Evolutionary conservation across 1,139 yeast genomes (phyloP).

Genomic region (Martiniozyma asiatica): DNA sequence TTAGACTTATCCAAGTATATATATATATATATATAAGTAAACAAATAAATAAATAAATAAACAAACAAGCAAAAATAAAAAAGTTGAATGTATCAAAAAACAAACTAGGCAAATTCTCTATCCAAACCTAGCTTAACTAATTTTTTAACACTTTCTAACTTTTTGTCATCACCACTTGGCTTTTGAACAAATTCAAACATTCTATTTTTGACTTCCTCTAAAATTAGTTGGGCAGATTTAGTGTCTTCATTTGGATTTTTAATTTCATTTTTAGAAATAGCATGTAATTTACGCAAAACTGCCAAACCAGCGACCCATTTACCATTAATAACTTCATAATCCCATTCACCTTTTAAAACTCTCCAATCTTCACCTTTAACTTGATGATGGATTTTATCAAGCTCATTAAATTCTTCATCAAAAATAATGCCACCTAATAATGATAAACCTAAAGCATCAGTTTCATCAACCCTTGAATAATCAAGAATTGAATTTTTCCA

Average conservation of each 20-base stretch:
- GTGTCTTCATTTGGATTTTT: slow-evolving; percentile 1
- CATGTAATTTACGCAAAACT: slow-evolving; percentile 9
- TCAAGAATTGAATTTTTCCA: slow-evolving; percentile 27
- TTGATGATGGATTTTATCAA: slow-evolving; percentile 6
- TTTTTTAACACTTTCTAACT: no score
- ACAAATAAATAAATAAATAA: no score
- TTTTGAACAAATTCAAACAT: slow-evolving; percentile 7
- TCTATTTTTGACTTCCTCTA: slow-evolving; percentile 3
- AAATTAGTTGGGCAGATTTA: slow-evolving; percentile 2
- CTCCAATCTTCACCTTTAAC: slow-evolving; percentile 5
- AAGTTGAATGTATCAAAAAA: no score
- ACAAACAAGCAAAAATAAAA: no score
- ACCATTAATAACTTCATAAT: slow-evolving; percentile 8
- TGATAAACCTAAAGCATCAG: slow-evolving; percentile 36
- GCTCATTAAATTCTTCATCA: slow-evolving; percentile 5
- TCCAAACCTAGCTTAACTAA: no score
- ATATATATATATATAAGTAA: no score
- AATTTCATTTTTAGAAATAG: no score
- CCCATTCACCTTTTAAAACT: slow-evolving; percentile 8
- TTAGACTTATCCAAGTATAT: no score
- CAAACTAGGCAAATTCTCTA: no score
- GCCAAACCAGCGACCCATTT: slow-evolving; percentile 12
- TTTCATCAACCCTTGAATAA: slow-evolving; percentile 31
- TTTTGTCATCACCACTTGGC: no score
- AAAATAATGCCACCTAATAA: slow-evolving; percentile 5